Evolutionary conservation across 805 yeast species (phyloP), one percentile per base, ranked within the genome.

Genomic region (Candida suzukii): DNA sequence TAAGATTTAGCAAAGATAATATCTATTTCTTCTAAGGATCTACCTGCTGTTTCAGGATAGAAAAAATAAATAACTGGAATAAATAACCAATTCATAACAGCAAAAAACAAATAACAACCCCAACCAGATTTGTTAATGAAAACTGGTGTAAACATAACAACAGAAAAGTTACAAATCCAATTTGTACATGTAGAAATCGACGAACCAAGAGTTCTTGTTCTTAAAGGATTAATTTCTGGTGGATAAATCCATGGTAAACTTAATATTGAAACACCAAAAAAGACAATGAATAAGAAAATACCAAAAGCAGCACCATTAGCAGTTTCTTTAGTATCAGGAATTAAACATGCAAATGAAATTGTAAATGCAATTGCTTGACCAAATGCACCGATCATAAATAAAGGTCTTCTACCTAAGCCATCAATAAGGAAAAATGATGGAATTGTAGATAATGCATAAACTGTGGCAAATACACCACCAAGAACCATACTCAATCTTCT

Each of bases 1-100:
- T 47, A 56, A 8, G 83, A 74, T 63, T 74, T 76, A 53, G 85
- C 84, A 47, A 64, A 77, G 42, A 83, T 78, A 54, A 80, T 78
- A 57, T 83, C 90, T 58, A 83, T 74, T 55, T 81, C 87, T 60
- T 83, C 90, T 61, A 83, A 70, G 30, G 83, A 70, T 58, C 87
- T 73, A 38, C 88, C 87, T 26, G 83, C 78, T 35, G 88, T 82
- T 66, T 83, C 91, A 33, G 90, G 91, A 60, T 80, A 83, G 61
- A 71, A 75, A 64, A 80, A 72, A 71, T 64, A 79, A 46, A 77
- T 77, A 45, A 80, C 63, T 26, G 87, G 85, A 41, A 78, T 60
- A 66, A 77, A 81, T 36, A 68, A 46, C 54, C 73, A 71, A 66
- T 83, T 83, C 47, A 83, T 68, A 26, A 66, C 57, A 9, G 86